Evolutionary conservation across 176 grass and related monocot species (phyloP).

Genomic region (Oryza meyeriana): DNA sequence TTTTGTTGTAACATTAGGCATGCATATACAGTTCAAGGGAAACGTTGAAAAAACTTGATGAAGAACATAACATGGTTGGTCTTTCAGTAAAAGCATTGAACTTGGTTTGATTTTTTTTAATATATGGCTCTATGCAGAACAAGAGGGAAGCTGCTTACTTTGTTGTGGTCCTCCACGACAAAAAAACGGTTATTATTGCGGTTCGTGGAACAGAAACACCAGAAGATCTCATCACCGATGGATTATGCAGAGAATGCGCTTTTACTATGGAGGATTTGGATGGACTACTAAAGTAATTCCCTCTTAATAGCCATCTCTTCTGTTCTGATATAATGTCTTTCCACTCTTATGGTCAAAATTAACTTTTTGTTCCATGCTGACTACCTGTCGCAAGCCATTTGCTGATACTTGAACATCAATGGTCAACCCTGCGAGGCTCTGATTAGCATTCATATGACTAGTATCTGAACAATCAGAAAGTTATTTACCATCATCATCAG

Average conservation of each 20-base stretch:
- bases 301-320: conserved; percentile 15
- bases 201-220: conserved; percentile 94
- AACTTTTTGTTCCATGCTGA: background rate
- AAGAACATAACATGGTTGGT: background rate
- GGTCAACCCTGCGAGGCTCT: background rate
- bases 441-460: background rate
- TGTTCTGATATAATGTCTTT: background rate
- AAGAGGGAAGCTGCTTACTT: conserved; percentile 95
- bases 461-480: background rate
- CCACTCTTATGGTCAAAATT: conserved; percentile 19
- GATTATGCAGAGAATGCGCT: conserved; percentile 86
- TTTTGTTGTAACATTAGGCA: background rate
- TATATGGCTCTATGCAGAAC: conserved; percentile 57
- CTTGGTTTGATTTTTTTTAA: conserved; percentile 14
- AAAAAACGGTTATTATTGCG: conserved; percentile 73
- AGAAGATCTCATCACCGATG: conserved; percentile 93
- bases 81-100: background rate
- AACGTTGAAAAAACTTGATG: background rate
- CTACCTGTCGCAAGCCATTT: conserved; percentile 3
- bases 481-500: background rate
- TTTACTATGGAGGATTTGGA: conserved; percentile 87
- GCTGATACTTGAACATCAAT: conserved; percentile 2
- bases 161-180: conserved; percentile 78
- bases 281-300: conserved; percentile 67
- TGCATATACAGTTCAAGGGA: conserved; percentile 11